Evolutionary conservation across 345 rosid species (phyloP), one percentile per base, ranked within the genome.

Genomic region (Moricandia moricandioides): DNA sequence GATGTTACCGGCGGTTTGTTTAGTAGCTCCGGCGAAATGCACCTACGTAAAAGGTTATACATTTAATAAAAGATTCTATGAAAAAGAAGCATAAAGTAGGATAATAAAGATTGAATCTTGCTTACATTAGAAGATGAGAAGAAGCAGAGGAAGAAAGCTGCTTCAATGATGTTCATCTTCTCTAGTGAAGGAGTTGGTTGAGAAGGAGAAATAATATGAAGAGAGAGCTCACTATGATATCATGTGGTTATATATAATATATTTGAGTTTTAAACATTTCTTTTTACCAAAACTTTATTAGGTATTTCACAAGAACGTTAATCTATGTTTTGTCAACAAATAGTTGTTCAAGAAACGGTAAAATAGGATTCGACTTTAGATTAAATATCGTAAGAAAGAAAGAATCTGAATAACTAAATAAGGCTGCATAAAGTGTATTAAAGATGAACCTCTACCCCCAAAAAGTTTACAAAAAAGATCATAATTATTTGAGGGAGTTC

Each of bases 121-220:
- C 55, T 54, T 73, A 79, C 82, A 49, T 69, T 54, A 62, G 47
- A 60, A 43, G 62, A 62, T 57, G 73, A 72, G 1, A 66, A 34
- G 60, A 63, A 56, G 75, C 31, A 67, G 29, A 78, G 29, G 60
- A 73, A 43, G 10, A 73, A n/a, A 30, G 62, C 30, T 67, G 74
- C 51, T 55, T 67, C 69, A 10, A 9, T 59, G 7, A 26, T 67
- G 61, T 55, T 73, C 81, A 78, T 78, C 30, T 67, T 72, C 73
- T 35, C 18, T 77, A 39, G 47, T 52, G 54, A 51, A 43, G 12
- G 72, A 66, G 62, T 63, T 57, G 10, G 77, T 72, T 72, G 69
- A 72, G 81, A 60, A 72, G 51, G 70, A 72, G 63, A 72, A 60
- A 60, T 72, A 10, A 3, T 39, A 78, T 78, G 81, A 72, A 67